These are phyloP conservation scores for Austroboletus festivus DNA, from an alignment of 768 basidiomycete species.

Conservation along the genomic window DNA sequence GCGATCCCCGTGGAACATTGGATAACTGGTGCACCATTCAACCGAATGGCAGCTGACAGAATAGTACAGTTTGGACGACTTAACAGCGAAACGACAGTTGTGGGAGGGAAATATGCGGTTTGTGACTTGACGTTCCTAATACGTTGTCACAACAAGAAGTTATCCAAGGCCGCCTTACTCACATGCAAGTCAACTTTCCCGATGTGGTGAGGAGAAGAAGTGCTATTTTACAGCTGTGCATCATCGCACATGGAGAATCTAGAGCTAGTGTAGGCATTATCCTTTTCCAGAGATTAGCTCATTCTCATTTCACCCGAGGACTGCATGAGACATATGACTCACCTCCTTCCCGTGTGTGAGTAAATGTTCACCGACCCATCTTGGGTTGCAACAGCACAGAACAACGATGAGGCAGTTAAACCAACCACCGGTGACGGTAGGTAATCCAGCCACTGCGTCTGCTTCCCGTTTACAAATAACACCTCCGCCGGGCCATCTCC, in stretches of 20 bases:
- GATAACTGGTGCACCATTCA: conserved; percentile 78
- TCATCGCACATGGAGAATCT: conserved; percentile 63
- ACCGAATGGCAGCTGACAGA: conserved; percentile 61
- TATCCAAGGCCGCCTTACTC: conserved; percentile 18
- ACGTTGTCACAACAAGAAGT: conserved; percentile 5
- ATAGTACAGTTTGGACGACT: conserved; percentile 57
- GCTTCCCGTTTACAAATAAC: conserved; percentile 56
- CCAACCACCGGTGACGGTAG: conserved; percentile 68
- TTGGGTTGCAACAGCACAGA: conserved; percentile 74
- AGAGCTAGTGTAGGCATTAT: conserved; percentile 74
- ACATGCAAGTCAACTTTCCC: conserved; percentile 79
- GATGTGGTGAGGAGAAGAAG: conserved; percentile 71
- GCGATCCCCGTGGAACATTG: conserved; percentile 73
- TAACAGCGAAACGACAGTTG: conserved; percentile 60
- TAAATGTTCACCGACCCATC: conserved; percentile 85
- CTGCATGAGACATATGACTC: conserved; percentile 17
- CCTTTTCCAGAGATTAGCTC: conserved; percentile 38
- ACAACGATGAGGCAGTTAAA: conserved; percentile 58
- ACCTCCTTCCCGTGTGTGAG: conserved; percentile 82
- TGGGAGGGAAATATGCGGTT: conserved; percentile 59
- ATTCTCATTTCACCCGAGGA: no score
- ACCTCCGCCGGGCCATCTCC: conserved; percentile 66
- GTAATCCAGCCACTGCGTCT: conserved; percentile 89
- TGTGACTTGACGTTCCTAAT: conserved; percentile 77
- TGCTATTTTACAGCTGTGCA: conserved; percentile 62